These are phyloP conservation scores for Phytophthora ramorum DNA, from an alignment of 352 stramenopile species.

Conservation along the genomic window DNA sequence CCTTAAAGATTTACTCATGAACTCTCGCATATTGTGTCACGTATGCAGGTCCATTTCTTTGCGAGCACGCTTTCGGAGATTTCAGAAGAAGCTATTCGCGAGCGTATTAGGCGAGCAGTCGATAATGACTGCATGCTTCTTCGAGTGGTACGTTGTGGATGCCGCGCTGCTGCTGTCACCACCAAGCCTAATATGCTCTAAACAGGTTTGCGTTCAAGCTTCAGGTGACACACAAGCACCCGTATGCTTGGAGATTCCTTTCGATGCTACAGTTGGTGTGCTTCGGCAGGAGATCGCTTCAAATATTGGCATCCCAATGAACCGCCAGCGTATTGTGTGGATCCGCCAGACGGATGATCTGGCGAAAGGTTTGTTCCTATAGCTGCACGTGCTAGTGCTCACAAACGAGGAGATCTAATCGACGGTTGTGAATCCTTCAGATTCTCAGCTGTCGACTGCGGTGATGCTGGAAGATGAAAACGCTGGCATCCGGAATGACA, in stretches of 20 bases:
- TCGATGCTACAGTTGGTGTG: slow-evolving; percentile 76
- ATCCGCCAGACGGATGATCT: slow-evolving; percentile 88
- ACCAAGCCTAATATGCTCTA: slow-evolving; percentile 11
- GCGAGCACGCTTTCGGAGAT: slow-evolving; percentile 80
- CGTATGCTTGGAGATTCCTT: slow-evolving; percentile 83
- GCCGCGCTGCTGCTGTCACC: neutral
- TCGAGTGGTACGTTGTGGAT: slow-evolving; percentile 65
- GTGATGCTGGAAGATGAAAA: slow-evolving; percentile 76
- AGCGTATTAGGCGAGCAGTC: slow-evolving; percentile 81
- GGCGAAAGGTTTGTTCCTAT: slow-evolving; percentile 65
- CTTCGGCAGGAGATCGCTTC: slow-evolving; percentile 82
- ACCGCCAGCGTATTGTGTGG: slow-evolving; percentile 90
- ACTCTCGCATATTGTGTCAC: neutral
- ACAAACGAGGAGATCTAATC: neutral
- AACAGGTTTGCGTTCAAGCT: slow-evolving; percentile 82
- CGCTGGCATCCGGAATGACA: slow-evolving; percentile 77
- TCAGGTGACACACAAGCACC: slow-evolving; percentile 81
- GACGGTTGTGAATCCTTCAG: slow-evolving; percentile 28
- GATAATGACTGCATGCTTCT: slow-evolving; percentile 90
- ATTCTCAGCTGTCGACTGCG: slow-evolving; percentile 73
- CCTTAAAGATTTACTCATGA: slow-evolving; percentile 2
- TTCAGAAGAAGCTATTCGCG: slow-evolving; percentile 84
- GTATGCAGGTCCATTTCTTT: slow-evolving; percentile 84
- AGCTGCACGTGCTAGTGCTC: neutral
- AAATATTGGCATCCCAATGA: slow-evolving; percentile 83